Base-by-base conservation (phyloP, 2,329 filamentous ascomycete species). In the Lithohypha guttulata region DNA sequence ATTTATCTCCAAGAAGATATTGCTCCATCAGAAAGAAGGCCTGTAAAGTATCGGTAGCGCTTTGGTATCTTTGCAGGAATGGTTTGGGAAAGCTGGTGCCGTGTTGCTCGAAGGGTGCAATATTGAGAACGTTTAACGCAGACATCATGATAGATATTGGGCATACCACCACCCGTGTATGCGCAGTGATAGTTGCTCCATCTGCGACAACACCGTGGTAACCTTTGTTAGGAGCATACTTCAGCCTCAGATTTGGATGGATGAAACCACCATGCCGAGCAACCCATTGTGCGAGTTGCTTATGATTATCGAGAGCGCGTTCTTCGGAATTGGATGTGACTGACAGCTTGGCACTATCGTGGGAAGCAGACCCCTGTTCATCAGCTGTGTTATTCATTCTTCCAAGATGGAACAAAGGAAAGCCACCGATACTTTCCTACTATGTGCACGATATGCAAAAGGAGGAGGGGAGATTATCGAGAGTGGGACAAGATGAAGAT, bases 21-120 rank as follows among this genome's bases (percentile, higher is more conserved):
- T 86, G 75, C 44, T 78, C 73, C 53, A 82, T 68, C 4, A 86
- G 65, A 46, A 82, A 79, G 58, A 84, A 80, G 17, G 45, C 33
- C 30, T 52, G 50, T 26, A 52, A 28, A 19, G 46, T 42, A 25
- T 51, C 42, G 8, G 49, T 38, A 4, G 27, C 25, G 7, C 15
- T 29, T 21, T 22, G 22, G 22, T 48, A 43, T 6, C 11, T 34
- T 13, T 36, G 15, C 8, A 53, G 42, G 32, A 52, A 53, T 18
- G 37, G 14, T 6, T 37, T 20, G n/a, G 51, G 51, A 39, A 53
- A 53, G 6, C 22, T 41, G 11, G 45, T 46, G 11, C 50, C 51
- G 42, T 44, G 49, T 31, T 39, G 43, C 9, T 41, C 41, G 36
- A 53, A 53, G 13, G 50, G 51, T 15, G 38, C 13, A 10, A 50